Percentiles rank a stretch among this genome's conserved stretches.
phyloP scores from a whole-genome alignment of 1,139 yeast genomes.

The Hemisphaericaspora lyxosophila region DNA sequence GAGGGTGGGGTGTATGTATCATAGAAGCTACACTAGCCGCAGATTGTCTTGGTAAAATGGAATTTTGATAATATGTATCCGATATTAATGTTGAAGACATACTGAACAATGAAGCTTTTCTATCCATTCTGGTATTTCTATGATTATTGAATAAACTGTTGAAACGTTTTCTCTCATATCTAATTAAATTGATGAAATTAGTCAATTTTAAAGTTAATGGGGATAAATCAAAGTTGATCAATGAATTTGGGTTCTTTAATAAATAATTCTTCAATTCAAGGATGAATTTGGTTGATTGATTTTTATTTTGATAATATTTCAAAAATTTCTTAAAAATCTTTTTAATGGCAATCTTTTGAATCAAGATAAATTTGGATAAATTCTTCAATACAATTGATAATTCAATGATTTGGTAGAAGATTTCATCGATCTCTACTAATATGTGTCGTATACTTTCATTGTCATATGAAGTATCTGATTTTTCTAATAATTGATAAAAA shows the following conservation, averaged over 20 bases:
- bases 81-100: constrained; percentile 13
- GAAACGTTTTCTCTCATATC: constrained; percentile 17
- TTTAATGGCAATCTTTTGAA: constrained; percentile 79
- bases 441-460: constrained; percentile 8
- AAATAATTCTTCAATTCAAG: constrained; percentile 37
- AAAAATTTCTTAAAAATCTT: constrained; percentile 79
- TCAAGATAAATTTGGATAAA: constrained; percentile 68
- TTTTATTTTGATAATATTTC: constrained; percentile 52
- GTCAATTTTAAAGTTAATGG: constrained; percentile 65
- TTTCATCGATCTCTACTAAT: constrained; percentile 26
- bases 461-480: constrained; percentile 9
- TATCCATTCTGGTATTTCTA: not conserved
- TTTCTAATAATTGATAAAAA: constrained; percentile 14
- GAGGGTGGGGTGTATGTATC: constrained; percentile 9
- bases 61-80: constrained; percentile 14
- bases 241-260: constrained; percentile 47
- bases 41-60: constrained; percentile 8
- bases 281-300: constrained; percentile 38
- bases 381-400: constrained; percentile 65
- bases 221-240: constrained; percentile 64
- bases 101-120: constrained; percentile 15
- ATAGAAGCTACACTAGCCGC: not conserved
- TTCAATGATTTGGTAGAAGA: constrained; percentile 40
- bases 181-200: constrained; percentile 23
- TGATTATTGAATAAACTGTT: constrained; percentile 1